Percentiles rank a stretch among this genome's conserved stretches.
Evolutionary conservation across 2,329 filamentous ascomycete species (phyloP).

Genomic region (Sphaceloma murrayae): DNA sequence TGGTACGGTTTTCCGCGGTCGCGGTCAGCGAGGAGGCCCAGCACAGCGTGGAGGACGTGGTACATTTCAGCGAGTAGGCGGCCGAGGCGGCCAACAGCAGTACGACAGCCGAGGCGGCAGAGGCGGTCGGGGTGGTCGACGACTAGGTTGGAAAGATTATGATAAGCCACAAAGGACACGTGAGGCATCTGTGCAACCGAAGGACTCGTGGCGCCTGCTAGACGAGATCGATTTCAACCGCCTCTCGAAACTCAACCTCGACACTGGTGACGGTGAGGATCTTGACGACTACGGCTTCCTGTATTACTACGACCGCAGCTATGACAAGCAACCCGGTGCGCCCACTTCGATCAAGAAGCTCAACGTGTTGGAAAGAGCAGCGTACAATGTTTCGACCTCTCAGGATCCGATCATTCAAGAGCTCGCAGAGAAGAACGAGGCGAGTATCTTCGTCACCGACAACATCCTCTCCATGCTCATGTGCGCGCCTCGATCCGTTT

Average conservation of each 20-base stretch:
- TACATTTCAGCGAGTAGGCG: slow-evolving; percentile 63
- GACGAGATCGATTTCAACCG: slow-evolving; percentile 99
- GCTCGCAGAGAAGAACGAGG: slow-evolving; percentile 88
- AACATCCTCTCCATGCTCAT: slow-evolving; percentile 98
- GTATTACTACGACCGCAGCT: slow-evolving; percentile 94
- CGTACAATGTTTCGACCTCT: slow-evolving; percentile 96
- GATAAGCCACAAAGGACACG: slow-evolving; percentile 96
- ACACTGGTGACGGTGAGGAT: slow-evolving; percentile 90
- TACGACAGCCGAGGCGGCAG: slow-evolving; percentile 64
- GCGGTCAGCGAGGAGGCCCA: slow-evolving; percentile 60
- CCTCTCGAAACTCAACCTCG: slow-evolving; percentile 88
- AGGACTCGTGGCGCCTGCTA: slow-evolving; percentile 86
- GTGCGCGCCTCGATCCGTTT: slow-evolving; percentile 93
- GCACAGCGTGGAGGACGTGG: slow-evolving; percentile 59
- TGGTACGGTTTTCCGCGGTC: slow-evolving; percentile 77
- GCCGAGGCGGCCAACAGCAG: slow-evolving; percentile 56
- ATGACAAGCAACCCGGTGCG: slow-evolving; percentile 79
- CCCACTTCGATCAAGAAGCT: slow-evolving; percentile 83
- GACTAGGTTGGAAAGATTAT: slow-evolving; percentile 97
- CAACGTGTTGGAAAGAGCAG: slow-evolving; percentile 79
- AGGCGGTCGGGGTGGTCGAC: slow-evolving; percentile 64
- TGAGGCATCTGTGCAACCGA: slow-evolving; percentile 92
- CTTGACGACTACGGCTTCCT: slow-evolving; percentile 93
- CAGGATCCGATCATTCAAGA: slow-evolving; percentile 96
- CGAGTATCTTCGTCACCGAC: slow-evolving; percentile 92